phyloP scores from a whole-genome alignment of 2,329 filamentous ascomycete species.

The Monilinia aucupariae region DNA sequence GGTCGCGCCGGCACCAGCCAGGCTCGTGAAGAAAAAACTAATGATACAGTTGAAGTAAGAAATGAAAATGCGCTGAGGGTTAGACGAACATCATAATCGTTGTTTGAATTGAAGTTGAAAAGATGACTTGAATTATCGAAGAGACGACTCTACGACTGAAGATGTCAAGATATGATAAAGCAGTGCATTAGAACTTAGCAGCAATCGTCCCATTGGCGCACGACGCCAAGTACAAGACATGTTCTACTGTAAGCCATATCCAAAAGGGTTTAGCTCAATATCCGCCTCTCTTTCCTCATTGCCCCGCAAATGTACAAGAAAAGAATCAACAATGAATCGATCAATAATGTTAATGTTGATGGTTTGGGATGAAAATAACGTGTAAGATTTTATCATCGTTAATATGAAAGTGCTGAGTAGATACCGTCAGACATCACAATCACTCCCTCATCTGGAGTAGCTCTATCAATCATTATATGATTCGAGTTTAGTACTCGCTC shows the following conservation, averaged over 20 bases:
- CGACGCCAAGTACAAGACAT: neutral
- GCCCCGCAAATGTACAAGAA: neutral
- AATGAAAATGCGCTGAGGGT: conserved; percentile 21
- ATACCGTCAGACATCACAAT: neutral
- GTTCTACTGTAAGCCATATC: neutral
- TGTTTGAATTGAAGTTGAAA: conserved; percentile 24
- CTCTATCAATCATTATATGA: neutral
- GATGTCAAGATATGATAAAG: conserved; percentile 20
- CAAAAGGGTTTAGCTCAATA: neutral
- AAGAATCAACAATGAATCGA: too few species aligned
- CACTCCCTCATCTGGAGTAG: neutral
- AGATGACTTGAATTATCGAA: conserved; percentile 20
- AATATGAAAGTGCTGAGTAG: too few species aligned
- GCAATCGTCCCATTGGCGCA: conserved; percentile 1
- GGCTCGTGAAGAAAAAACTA: conserved; percentile 27
- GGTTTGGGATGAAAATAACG: too few species aligned
- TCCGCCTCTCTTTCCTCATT: neutral
- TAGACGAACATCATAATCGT: conserved; percentile 28
- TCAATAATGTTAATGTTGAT: too few species aligned
- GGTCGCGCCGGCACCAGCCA: conserved; percentile 33
- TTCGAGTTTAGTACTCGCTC: neutral
- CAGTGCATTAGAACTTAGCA: conserved; percentile 3
- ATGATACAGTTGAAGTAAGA: conserved; percentile 33
- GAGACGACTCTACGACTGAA: neutral
- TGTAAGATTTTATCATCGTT: too few species aligned